Conservation (phyloP, 1,139 yeast species). For the Dujonia santamariae region DNA sequence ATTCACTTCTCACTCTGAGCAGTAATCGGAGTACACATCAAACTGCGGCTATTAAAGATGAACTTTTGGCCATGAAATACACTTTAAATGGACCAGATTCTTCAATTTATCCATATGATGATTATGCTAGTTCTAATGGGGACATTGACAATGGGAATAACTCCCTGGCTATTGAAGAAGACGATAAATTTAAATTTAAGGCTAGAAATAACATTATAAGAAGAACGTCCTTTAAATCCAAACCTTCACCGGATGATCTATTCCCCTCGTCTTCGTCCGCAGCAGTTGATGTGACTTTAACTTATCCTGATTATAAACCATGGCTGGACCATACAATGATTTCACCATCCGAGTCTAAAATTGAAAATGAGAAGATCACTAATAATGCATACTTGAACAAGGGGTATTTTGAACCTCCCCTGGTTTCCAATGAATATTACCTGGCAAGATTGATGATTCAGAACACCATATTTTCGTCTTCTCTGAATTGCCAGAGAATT, state of each 20-base stretch:
- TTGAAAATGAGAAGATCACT: slow-evolving; percentile 25
- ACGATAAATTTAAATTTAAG: background rate
- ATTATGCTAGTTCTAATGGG: background rate
- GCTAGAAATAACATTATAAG: slow-evolving; percentile 1
- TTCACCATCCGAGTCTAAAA: slow-evolving; percentile 23
- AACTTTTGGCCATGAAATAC: slow-evolving; percentile 33
- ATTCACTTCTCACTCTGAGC: slow-evolving; percentile 8
- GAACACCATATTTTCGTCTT: slow-evolving; percentile 39
- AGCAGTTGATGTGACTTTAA: slow-evolving; percentile 8
- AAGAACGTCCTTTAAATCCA: slow-evolving; percentile 2
- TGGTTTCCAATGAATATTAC: slow-evolving; percentile 51
- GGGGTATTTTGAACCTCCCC: slow-evolving; percentile 53
- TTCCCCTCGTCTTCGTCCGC: slow-evolving; percentile 1
- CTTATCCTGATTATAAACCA: slow-evolving; percentile 76
- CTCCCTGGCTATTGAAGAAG: background rate
- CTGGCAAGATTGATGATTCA: slow-evolving; percentile 52
- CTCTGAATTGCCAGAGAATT: slow-evolving; percentile 35
- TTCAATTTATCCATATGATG: slow-evolving; percentile 36
- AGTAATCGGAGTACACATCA: slow-evolving; percentile 4
- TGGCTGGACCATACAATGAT: slow-evolving; percentile 68
- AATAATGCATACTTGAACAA: slow-evolving; percentile 36
- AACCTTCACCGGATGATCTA: slow-evolving; percentile 1
- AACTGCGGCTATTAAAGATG: slow-evolving; percentile 23
- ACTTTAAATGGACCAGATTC: slow-evolving; percentile 35
- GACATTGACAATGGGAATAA: background rate